Base-by-base conservation (phyloP, 306 rosid genomes). In the Vachellia pachyceras region DNA sequence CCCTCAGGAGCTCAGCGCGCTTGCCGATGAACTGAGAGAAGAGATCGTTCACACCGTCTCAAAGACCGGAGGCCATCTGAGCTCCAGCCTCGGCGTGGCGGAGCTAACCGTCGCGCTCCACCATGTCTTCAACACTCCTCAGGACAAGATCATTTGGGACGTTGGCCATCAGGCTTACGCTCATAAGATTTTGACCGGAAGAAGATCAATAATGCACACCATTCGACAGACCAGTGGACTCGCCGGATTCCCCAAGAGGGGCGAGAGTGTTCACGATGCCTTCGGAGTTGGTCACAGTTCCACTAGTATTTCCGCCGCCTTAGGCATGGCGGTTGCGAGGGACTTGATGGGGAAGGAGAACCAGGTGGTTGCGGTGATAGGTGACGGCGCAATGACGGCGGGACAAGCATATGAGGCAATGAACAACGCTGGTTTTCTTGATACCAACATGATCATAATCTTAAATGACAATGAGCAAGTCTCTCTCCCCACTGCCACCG, bases 141-240 rank as follows among this genome's bases (percentile, higher is more conserved):
- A 86, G 15, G 97, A 91, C 60, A 91, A 89, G 79, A 86, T 91
- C 71, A 52, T 91, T 73, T 91, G 94, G 97, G 97, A 91, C 63
- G 94, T 91, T 41, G 97, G 94, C 3, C 97, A 91, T 76, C 97
- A 91, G 95, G 75, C 96, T 42, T 91, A 91, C 58, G 89, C 79
- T 3, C 97, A 91, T 46, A 91, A 91, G 84, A 91, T 91, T 49
- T 79, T 91, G 35, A 91, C 97, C 0, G 92, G 97, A 25, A 85
- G 97, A 76, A 88, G 97, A 76, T 85, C 90, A 4, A 90, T 79
- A 73, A 90, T 91, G 94, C 84, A 87, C 7, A 91, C 94, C 1
- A 88, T 91, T 75, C 79, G 97, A 44, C 90, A 91, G 42, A 88
- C 88, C 4, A 69, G 44, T 36, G 97, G 97, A 22, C 89, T 91